These are phyloP conservation scores for Nigrograna mackinnonii DNA, from an alignment of 2,329 filamentous ascomycete genomes.

Conservation along the genomic window DNA sequence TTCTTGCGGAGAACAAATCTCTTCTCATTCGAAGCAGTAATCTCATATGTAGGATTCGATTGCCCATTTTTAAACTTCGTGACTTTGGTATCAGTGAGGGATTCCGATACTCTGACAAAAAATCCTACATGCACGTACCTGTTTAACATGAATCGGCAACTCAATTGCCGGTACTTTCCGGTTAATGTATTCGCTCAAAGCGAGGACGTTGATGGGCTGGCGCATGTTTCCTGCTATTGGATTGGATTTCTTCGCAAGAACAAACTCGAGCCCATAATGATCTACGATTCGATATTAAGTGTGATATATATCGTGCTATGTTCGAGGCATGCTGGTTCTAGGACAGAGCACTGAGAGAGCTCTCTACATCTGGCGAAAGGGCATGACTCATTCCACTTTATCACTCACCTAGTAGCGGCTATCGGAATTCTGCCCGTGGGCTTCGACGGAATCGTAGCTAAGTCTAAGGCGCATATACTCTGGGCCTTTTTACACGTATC, in stretches of 20 bases:
- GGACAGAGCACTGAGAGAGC: neutral
- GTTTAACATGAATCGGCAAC: neutral
- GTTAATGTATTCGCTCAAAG: neutral
- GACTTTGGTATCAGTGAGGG: no score
- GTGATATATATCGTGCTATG: neutral
- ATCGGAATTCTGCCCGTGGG: neutral
- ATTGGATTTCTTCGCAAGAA: no score
- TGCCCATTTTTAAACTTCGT: no score
- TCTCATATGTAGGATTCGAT: slow-evolving; percentile 93
- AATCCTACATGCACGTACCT: no score
- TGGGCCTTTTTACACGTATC: neutral
- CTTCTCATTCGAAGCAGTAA: slow-evolving; percentile 67
- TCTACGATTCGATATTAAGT: no score
- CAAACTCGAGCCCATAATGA: no score
- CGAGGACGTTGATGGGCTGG: neutral
- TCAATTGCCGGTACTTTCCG: neutral
- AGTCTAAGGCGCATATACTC: neutral
- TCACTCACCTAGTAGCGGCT: no score
- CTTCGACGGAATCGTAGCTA: no score
- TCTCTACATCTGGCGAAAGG: neutral
- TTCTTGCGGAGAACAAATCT: slow-evolving; percentile 94
- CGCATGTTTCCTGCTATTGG: neutral
- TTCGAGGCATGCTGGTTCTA: neutral
- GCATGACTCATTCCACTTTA: neutral
- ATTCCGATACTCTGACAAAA: no score